A percentile compares a stretch with the other conserved stretches of the same genome.
These are phyloP conservation scores for Chaetothyriales sp. DNA, from an alignment of 2,329 filamentous ascomycete genomes.

Conservation along the genomic window DNA sequence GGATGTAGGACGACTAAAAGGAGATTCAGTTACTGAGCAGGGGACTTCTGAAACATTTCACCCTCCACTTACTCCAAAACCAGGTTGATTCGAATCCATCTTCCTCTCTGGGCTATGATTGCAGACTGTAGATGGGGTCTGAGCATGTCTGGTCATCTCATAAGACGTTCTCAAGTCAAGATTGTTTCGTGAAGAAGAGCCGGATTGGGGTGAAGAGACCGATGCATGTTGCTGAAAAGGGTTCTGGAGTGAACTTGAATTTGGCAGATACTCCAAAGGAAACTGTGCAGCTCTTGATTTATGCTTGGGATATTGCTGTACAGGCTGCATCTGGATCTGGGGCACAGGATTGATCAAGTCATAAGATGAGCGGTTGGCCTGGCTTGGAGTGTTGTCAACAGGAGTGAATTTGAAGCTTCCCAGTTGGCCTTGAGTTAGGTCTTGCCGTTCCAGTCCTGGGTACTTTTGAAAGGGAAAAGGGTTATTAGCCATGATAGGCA, in stretches of 20 bases:
- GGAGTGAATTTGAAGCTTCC: conserved; percentile 19
- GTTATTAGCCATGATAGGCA: not conserved
- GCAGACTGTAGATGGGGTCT: not conserved
- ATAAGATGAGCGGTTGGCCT: not conserved
- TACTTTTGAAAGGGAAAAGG: conserved; percentile 6
- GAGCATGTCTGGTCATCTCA: not conserved
- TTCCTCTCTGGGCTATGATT: no score
- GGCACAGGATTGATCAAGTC: not conserved
- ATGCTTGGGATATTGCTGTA: not conserved
- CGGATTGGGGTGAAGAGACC: not conserved
- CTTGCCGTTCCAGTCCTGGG: conserved; percentile 17
- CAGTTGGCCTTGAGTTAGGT: conserved; percentile 17
- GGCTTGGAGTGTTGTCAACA: conserved; percentile 3
- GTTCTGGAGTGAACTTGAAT: not conserved
- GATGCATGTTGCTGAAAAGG: not conserved
- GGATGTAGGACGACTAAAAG: not conserved
- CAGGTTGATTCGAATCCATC: not conserved
- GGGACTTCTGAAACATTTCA: not conserved
- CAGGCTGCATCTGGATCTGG: not conserved
- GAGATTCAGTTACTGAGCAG: not conserved
- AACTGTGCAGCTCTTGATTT: not conserved
- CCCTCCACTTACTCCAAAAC: not conserved
- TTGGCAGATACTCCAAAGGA: not conserved
- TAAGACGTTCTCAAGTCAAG: not conserved
- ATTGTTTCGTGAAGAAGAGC: not conserved